phyloP scores from a whole-genome alignment of 805 yeast species.

The Wickerhamiella domercqiae region DNA sequence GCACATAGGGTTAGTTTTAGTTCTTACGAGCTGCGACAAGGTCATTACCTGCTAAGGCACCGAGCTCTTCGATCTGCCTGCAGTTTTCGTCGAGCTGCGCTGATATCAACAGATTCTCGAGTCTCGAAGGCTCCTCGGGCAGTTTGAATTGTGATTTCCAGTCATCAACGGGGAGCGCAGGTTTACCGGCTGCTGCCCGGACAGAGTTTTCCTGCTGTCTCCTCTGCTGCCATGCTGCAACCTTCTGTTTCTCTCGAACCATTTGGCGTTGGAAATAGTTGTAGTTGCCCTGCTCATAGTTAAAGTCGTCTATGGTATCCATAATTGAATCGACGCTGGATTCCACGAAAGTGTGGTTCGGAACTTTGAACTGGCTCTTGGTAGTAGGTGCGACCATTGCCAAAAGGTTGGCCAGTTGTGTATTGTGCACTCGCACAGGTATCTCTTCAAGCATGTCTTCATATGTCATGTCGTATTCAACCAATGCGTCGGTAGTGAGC shows the following conservation, averaged over 20 bases:
- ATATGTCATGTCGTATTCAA: constrained; percentile 43
- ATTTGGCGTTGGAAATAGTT: constrained; percentile 68
- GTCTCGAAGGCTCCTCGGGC: constrained; percentile 61
- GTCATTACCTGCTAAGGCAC: constrained; percentile 51
- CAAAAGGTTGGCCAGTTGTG: constrained; percentile 46
- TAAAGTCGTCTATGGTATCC: constrained; percentile 57
- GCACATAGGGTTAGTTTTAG: too few relatives aligned
- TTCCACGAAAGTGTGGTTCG: constrained; percentile 29
- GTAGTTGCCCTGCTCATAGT: constrained; percentile 64
- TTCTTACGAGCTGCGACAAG: constrained; percentile 24
- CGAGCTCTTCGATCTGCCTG: constrained; percentile 53
- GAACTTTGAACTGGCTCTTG: constrained; percentile 26
- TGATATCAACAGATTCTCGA: constrained; percentile 52
- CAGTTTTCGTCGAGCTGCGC: constrained; percentile 58
- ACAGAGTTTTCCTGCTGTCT: constrained; percentile 49
- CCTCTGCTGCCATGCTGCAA: constrained; percentile 60
- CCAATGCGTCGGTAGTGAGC: constrained; percentile 52
- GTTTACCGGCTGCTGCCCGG: constrained; percentile 43
- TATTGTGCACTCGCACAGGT: constrained; percentile 49
- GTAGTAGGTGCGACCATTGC: constrained; percentile 20
- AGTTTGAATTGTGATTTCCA: constrained; percentile 53
- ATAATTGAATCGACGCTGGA: constrained; percentile 44
- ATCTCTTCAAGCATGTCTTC: constrained; percentile 59
- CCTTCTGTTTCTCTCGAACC: constrained; percentile 52
- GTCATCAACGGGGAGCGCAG: constrained; percentile 34